Evolutionary conservation across 257 asterid species (phyloP), one percentile per base, ranked within the genome.

Genomic region (Asclepias syriaca): DNA sequence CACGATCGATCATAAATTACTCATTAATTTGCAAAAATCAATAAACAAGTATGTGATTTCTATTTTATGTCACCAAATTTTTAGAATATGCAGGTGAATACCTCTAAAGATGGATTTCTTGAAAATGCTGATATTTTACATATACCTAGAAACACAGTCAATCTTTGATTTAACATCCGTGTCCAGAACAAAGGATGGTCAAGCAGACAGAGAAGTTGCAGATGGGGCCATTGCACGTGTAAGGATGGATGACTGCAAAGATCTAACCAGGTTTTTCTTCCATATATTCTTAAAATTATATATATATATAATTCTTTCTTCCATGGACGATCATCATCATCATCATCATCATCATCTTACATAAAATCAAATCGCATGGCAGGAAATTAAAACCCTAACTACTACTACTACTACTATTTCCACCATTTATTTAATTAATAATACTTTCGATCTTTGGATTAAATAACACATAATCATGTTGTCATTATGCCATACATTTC

Each of bases 201-300:
- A 85, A 90, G 74, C 87, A 83, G 97, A 90, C 96, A 90, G 18
- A 66, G 55, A 70, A 73, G 80, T 77, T 79, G 84, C 87, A 81
- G 88, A 83, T 90, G 90, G 97, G 96, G 21, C 90, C 92, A 45
- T 74, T 76, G 82, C 97, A 88, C 96, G 93, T 87, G 91, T 82
- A 82, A n/a, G n/a, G n/a, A n/a, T n/a, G 77, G 77, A 84, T 80
- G 75, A 82, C 85, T 83, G 82, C 75, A 14, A 24, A 11, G 27
- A 32, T 24, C 6, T 6, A 48, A 48, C 15, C 19, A 39, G 51
- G 51, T 32, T 15, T 59, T 59, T 24, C n/a, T 12, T 19, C 21
- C 10, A 14, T 37, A 4, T 32, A 34, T 69, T 69, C 51, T 32
- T 29, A 6, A 39, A 22, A 54, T 65, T n/a, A n/a, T n/a, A n/a